A percentile compares a stretch with the other conserved stretches of the same genome.
Conservation (phyloP, 306 rosid species). For the Macrotyloma uniflorum region DNA sequence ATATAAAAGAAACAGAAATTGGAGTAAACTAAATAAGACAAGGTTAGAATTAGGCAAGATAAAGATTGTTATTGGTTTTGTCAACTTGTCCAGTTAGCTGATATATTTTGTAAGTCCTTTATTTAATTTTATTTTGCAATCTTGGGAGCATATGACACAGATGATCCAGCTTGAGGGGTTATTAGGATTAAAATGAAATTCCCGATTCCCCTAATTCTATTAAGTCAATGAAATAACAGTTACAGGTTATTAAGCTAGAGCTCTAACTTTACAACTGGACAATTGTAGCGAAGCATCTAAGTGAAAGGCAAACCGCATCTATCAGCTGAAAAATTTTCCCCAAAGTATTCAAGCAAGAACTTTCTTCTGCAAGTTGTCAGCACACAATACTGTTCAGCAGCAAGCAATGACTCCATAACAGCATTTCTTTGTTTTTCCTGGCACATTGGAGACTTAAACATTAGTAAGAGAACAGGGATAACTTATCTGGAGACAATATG, state of each 20-base stretch:
- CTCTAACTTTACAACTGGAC: constrained; percentile 3
- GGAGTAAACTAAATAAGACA: neutral
- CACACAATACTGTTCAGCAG: constrained; percentile 82
- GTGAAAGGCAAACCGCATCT: constrained; percentile 71
- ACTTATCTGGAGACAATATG: constrained; percentile 28
- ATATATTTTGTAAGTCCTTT: neutral
- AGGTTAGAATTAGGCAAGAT: neutral
- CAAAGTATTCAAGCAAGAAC: constrained; percentile 80
- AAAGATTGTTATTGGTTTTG: constrained; percentile 21
- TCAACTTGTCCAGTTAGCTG: constrained; percentile 13
- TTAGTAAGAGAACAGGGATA: constrained; percentile 28
- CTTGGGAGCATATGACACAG: constrained; percentile 5
- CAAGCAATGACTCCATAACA: constrained; percentile 70
- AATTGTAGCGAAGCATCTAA: constrained; percentile 34
- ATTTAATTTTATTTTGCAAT: neutral
- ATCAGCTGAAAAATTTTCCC: constrained; percentile 64
- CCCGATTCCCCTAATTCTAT: neutral
- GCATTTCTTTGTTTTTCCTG: constrained; percentile 84
- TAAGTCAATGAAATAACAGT: constrained; percentile 23
- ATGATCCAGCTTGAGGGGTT: constrained; percentile 26
- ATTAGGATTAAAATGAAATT: neutral
- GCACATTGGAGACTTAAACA: constrained; percentile 34
- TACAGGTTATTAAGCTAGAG: constrained; percentile 6
- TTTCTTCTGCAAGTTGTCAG: constrained; percentile 81
- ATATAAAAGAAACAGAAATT: constrained; percentile 27